Evolutionary conservation across 768 basidiomycete genomes (phyloP).

Genomic region (Kondoa subrosea): DNA sequence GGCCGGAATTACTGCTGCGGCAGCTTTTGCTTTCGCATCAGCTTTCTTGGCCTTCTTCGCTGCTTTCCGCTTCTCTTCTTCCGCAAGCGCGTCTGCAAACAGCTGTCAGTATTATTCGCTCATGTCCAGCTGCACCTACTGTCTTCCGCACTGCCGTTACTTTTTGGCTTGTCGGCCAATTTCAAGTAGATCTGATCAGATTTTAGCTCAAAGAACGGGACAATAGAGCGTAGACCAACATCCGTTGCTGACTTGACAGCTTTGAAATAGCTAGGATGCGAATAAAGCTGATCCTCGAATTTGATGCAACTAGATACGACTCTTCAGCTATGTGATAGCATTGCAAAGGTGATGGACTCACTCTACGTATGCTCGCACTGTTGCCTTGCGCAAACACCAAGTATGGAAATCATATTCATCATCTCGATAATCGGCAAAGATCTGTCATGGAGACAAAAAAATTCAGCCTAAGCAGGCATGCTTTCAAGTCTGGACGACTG

Average conservation of each 20-base stretch:
- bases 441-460: no score
- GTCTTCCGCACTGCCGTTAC: constrained; percentile 12
- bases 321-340: background rate
- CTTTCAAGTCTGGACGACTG: no score
- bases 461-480: no score
- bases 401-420: constrained; percentile 97
- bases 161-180: constrained; percentile 44
- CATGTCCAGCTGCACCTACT: constrained; percentile 3
- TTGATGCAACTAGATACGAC: constrained; percentile 41
- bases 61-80: constrained; percentile 42
- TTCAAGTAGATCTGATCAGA: constrained; percentile 50
- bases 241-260: constrained; percentile 30
- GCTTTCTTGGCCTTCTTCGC: constrained; percentile 41
- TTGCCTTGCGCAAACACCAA: constrained; percentile 78
- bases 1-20: background rate
- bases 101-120: background rate
- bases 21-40: constrained; percentile 20
- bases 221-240: constrained; percentile 18
- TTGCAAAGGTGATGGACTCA: constrained; percentile 35
- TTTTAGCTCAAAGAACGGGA: constrained; percentile 2
- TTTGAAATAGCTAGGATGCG: constrained; percentile 57
- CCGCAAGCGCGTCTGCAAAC: constrained; percentile 53
- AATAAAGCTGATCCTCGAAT: constrained; percentile 65
- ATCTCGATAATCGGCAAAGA: constrained; percentile 61
- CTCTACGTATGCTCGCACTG: constrained; percentile 69